Base-by-base conservation (phyloP, 768 basidiomycete genomes). In the Kwoniella dejecticola region DNA sequence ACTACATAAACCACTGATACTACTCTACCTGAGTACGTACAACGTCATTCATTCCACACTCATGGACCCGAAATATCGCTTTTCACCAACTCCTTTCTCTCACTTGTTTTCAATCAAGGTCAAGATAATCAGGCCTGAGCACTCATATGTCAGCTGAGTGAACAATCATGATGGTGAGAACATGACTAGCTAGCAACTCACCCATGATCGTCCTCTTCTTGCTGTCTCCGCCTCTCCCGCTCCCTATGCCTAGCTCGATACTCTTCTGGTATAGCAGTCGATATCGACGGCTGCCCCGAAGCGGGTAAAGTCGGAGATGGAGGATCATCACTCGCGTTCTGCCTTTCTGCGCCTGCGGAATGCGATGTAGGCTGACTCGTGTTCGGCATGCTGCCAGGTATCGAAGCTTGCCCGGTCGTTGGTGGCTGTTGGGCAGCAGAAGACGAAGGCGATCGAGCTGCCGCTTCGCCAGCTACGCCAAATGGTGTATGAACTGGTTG, bases 221-320 rank as follows among this genome's bases (percentile, higher is more conserved):
- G 48, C 38, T 57, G 48, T 23, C 57, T 52, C 36, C 53, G 26
- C 49, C 58, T 68, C 66, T 62, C 66, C n/a, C 50, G 23, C 17
- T 60, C 59, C 33, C 69, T 31, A 63, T 75, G 73, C 24, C 70
- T 49, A 19, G 53, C 67, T 29, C 70, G 44, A 42, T 75, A 75
- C 11, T 75, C 70, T 30, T 59, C 64, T 1, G 73, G 73, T 7
- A 75, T 75, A 27, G 60, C 69, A 23, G 64, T 61, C 26, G 69
- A 66, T 17, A 65, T 19, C 4, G 15, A 44, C 3, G 38, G 48
- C 40, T 38, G 45, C 15, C 60, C 60, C 26, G 60, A 62, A 11
- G 46, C 24, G 15, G 56, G 56, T 23, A 57, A 36, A 33, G 46
- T 46, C 4, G 24, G 29, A 10, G 54, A 50, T 0, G 42, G 42